phyloP scores from a whole-genome alignment of 2,329 filamentous ascomycete species.

The Penicillium oxalicum region DNA sequence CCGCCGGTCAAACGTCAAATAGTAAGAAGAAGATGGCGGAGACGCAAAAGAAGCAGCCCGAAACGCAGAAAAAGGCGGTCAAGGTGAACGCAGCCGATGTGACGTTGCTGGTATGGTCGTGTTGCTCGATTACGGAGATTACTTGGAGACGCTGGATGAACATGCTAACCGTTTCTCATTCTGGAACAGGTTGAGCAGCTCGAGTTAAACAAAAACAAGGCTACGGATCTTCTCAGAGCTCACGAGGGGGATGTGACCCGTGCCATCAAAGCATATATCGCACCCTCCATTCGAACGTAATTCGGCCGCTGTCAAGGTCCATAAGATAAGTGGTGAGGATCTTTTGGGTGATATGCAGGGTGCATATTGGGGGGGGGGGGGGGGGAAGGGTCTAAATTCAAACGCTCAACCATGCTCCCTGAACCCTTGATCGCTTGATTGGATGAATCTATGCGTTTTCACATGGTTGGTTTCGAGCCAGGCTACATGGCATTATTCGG shows the following conservation, averaged over 20 bases:
- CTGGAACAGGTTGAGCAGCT: conserved; percentile 39
- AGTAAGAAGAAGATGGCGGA: conserved; percentile 17
- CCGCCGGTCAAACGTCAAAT: conserved; percentile 22
- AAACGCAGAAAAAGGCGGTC: conserved; percentile 37
- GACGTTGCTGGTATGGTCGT: conserved; percentile 37
- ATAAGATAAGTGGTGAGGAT: too few relatives aligned
- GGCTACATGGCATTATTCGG: too few relatives aligned
- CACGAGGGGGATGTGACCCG: conserved; percentile 41
- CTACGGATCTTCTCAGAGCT: conserved; percentile 43
- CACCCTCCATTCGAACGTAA: conserved; percentile 19
- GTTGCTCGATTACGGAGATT: neutral
- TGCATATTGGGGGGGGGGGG: too few relatives aligned
- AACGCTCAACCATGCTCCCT: too few relatives aligned
- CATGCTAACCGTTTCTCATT: neutral
- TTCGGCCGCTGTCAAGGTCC: neutral
- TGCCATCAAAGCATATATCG: conserved; percentile 40
- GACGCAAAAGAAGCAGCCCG: conserved; percentile 26
- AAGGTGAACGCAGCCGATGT: conserved; percentile 45
- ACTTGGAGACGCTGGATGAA: too few relatives aligned
- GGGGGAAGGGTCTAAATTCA: too few relatives aligned
- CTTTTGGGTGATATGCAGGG: too few relatives aligned
- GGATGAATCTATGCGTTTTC: too few relatives aligned
- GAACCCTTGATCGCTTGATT: too few relatives aligned
- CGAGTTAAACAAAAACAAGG: conserved; percentile 43
- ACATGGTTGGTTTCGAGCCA: too few relatives aligned